phyloP scores from a whole-genome alignment of 2,329 filamentous ascomycete genomes.

The Didymella glomerata region DNA sequence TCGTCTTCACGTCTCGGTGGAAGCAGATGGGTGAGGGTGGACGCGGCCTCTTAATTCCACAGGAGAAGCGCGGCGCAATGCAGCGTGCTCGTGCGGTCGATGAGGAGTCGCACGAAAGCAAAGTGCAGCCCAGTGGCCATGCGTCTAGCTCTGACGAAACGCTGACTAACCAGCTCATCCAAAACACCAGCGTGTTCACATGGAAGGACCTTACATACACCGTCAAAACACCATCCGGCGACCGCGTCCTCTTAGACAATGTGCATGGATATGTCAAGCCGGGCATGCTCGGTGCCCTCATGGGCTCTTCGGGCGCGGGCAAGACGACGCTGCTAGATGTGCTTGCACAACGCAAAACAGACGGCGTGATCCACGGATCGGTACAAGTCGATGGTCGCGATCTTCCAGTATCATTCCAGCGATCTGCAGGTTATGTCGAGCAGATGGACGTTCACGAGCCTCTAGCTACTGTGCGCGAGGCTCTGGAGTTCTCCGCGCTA shows the following conservation, averaged over 20 bases:
- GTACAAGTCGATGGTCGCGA: not conserved
- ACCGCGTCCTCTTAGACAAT: not conserved
- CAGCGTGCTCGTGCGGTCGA: not conserved
- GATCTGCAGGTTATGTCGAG: slow-evolving; percentile 38
- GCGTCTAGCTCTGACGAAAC: not conserved
- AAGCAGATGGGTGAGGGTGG: slow-evolving; percentile 63
- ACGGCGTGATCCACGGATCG: not conserved
- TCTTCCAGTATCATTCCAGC: slow-evolving; percentile 28
- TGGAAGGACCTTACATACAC: not conserved
- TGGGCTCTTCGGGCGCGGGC: not conserved
- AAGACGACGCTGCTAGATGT: not conserved
- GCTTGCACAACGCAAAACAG: not conserved
- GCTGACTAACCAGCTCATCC: not conserved
- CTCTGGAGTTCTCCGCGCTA: not conserved
- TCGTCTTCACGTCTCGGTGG: slow-evolving; percentile 59
- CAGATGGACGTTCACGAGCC: slow-evolving; percentile 29
- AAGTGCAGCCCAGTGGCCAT: not conserved
- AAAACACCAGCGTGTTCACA: not conserved
- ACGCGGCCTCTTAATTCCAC: slow-evolving; percentile 57
- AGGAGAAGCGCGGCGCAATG: not conserved
- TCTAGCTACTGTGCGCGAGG: slow-evolving; percentile 11
- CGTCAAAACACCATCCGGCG: not conserved
- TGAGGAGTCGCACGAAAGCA: not conserved
- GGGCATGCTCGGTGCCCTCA: not conserved
- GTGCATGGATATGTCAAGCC: not conserved